Percentiles rank a stretch among this genome's conserved stretches.
Evolutionary conservation across 768 basidiomycete species (phyloP).

Genomic region (Suillus bovinus): DNA sequence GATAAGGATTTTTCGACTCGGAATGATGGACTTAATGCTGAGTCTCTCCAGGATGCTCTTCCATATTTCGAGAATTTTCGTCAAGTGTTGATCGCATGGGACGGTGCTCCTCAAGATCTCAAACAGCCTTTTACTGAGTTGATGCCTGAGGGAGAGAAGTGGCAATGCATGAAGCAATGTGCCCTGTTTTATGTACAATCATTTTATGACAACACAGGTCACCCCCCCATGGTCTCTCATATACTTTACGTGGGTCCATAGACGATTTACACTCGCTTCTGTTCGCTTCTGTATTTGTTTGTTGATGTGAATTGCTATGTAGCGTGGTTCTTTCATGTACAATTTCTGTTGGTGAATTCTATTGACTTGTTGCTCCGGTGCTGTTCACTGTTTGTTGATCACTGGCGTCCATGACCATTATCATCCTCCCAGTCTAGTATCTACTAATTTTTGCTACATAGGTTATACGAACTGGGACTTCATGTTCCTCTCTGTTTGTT

Average conservation of each 20-base stretch:
- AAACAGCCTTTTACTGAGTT: neutral
- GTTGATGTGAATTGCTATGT: neutral
- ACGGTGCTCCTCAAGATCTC: neutral
- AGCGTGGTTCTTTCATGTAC: neutral
- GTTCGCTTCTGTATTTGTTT: neutral
- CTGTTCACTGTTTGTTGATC: neutral
- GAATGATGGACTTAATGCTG: slow-evolving; percentile 1
- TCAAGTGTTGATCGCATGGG: neutral
- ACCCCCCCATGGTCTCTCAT: neutral
- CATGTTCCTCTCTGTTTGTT: neutral
- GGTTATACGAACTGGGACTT: neutral
- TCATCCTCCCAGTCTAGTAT: neutral
- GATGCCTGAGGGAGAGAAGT: neutral
- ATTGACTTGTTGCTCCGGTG: neutral
- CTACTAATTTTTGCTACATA: neutral
- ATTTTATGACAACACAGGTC: neutral
- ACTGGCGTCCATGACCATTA: neutral
- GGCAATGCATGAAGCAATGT: neutral
- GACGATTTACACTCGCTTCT: neutral
- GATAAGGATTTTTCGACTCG: neutral
- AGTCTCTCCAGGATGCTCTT: neutral
- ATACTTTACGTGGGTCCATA: neutral
- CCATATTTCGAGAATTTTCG: neutral
- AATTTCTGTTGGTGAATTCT: neutral
- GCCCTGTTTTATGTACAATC: neutral